phyloP scores from a whole-genome alignment of 441 rosid species.

The Jatropha multifida region DNA sequence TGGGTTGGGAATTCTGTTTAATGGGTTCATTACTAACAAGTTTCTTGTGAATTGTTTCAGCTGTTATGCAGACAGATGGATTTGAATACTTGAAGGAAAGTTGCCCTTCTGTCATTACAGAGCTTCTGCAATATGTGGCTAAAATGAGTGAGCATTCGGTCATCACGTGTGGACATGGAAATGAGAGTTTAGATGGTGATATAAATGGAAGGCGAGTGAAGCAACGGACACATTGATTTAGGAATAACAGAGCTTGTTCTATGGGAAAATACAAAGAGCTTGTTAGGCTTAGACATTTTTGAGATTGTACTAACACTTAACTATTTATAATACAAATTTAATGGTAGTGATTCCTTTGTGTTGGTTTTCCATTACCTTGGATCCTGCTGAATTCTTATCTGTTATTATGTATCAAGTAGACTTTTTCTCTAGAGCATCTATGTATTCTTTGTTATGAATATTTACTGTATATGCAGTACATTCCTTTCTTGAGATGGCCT shows the following conservation, averaged over 20 bases:
- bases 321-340: conserved; percentile 25
- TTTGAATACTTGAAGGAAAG: conserved; percentile 75
- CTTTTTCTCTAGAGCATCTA: too few relatives aligned
- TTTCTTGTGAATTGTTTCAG: conserved; percentile 39
- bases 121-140: conserved; percentile 36
- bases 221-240: conserved; percentile 68
- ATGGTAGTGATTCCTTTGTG: conserved; percentile 19
- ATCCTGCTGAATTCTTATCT: neutral
- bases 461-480: neutral
- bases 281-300: conserved; percentile 36
- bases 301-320: conserved; percentile 34
- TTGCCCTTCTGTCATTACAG: conserved; percentile 67
- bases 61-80: conserved; percentile 94
- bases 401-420: neutral
- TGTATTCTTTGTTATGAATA: neutral
- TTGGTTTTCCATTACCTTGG: neutral
- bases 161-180: conserved; percentile 44
- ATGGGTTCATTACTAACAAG: neutral
- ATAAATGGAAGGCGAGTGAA: conserved; percentile 86
- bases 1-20: neutral
- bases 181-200: conserved; percentile 67
- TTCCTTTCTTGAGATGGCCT: neutral
- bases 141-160: conserved; percentile 44
- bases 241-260: conserved; percentile 12
- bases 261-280: conserved; percentile 4